Percentiles rank a stretch among this genome's conserved stretches.
Conservation (phyloP, 2,329 filamentous ascomycete species). For the Ceratocystiopsis sp. region DNA sequence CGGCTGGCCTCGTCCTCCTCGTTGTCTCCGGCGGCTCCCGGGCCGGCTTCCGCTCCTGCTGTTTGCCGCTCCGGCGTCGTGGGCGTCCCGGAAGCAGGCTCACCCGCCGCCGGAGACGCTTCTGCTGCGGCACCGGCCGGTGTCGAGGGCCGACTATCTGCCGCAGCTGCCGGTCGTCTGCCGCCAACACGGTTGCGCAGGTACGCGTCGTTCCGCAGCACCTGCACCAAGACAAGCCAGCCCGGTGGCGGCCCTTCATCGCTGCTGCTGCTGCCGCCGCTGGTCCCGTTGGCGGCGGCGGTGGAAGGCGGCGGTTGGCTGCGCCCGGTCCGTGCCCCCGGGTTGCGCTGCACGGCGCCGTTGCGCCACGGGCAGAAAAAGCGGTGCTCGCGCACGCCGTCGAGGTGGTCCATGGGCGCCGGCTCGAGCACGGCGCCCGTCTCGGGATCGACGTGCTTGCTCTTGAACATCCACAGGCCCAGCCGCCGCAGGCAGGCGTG, state of each 20-base stretch:
- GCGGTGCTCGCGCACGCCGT: conserved; percentile 56
- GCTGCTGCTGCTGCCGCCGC: conserved; percentile 14
- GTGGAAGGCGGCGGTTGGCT: neutral
- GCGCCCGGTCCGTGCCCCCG: conserved; percentile 12
- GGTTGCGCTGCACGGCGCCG: conserved; percentile 39
- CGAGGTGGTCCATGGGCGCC: conserved; percentile 48
- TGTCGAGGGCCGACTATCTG: neutral
- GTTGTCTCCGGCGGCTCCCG: conserved; percentile 7
- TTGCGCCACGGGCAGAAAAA: conserved; percentile 76
- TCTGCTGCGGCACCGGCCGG: conserved; percentile 1
- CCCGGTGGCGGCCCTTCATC: conserved; percentile 25
- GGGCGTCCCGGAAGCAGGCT: neutral
- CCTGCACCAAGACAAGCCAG: conserved; percentile 37
- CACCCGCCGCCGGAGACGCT: neutral
- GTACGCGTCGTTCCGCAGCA: conserved; percentile 41
- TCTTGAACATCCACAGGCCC: conserved; percentile 86
- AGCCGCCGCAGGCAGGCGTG: conserved; percentile 74
- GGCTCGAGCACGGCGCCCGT: conserved; percentile 35
- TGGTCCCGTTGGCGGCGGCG: no score
- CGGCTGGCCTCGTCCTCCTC: conserved; percentile 25
- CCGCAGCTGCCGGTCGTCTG: neutral
- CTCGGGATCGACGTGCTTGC: conserved; percentile 44
- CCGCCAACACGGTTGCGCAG: conserved; percentile 22
- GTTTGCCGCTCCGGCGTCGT: neutral
- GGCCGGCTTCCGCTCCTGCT: neutral